Evolutionary conservation across 1,284 basidiomycete species (phyloP).

Genomic region (Ceratobasidium sp.): DNA sequence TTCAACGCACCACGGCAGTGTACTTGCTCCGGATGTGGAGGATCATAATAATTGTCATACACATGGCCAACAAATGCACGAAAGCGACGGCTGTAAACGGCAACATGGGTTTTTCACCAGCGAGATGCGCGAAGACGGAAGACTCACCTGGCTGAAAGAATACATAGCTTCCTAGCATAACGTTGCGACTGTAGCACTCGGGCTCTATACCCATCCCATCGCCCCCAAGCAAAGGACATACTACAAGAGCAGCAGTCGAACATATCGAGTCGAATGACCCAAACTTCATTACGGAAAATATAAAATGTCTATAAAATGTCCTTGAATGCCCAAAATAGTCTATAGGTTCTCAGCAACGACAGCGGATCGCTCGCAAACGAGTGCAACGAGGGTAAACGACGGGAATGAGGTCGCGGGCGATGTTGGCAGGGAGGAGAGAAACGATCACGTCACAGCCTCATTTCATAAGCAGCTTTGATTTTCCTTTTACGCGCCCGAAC

Average conservation of each 20-base stretch:
- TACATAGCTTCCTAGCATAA: conserved; percentile 90
- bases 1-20: conserved; percentile 85
- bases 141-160: conserved; percentile 95
- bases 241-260: conserved; percentile 88
- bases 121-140: not conserved
- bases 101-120: not conserved
- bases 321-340: conserved; percentile 9
- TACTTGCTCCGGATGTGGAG: conserved; percentile 98
- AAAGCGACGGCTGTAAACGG: conserved; percentile 86
- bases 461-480: conserved; percentile 27
- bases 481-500: conserved; percentile 21
- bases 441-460: conserved; percentile 10
- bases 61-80: conserved; percentile 95
- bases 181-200: conserved; percentile 95
- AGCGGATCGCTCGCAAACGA: conserved; percentile 28
- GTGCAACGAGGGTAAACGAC: not conserved
- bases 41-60: conserved; percentile 99
- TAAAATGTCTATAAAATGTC: conserved; percentile 40
- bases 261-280: conserved; percentile 93
- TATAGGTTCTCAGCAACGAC: conserved; percentile 21
- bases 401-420: not conserved
- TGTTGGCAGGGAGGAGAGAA: conserved; percentile 32
- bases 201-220: conserved; percentile 88
- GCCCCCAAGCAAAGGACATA: conserved; percentile 88
- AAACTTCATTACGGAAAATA: conserved; percentile 58